phyloP scores from a whole-genome alignment of 2,329 filamentous ascomycete genomes.

The Neobulgaria alba region DNA sequence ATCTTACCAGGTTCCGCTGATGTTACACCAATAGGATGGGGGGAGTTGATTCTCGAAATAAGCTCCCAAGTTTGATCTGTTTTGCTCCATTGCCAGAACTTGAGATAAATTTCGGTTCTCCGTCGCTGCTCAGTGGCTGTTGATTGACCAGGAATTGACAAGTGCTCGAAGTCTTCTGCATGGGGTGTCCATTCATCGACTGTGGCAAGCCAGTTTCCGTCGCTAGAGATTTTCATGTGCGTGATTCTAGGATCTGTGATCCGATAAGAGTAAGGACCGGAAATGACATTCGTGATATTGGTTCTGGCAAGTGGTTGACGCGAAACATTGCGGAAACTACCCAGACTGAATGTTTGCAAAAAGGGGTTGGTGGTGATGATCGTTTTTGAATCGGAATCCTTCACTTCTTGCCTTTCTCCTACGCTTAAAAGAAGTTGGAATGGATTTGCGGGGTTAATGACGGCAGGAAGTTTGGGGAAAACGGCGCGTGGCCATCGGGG shows the following conservation, averaged over 20 bases:
- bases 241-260: slow-evolving; percentile 73
- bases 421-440: slow-evolving; percentile 62
- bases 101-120: slow-evolving; percentile 69
- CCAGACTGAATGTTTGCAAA: slow-evolving; percentile 83
- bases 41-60: slow-evolving; percentile 73
- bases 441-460: slow-evolving; percentile 52
- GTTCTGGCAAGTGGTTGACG: slow-evolving; percentile 85
- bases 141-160: slow-evolving; percentile 33
- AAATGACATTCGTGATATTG: slow-evolving; percentile 73
- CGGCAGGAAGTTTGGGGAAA: slow-evolving; percentile 42
- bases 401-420: slow-evolving; percentile 49
- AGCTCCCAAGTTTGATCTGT: slow-evolving; percentile 57
- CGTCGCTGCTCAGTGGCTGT: slow-evolving; percentile 40
- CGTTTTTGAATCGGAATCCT: slow-evolving; percentile 39
- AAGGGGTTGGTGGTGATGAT: slow-evolving; percentile 49
- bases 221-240: slow-evolving; percentile 64
- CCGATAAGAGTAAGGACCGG: slow-evolving; percentile 59
- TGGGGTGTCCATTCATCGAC: slow-evolving; percentile 86
- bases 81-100: slow-evolving; percentile 73
- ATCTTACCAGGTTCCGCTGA: slow-evolving; percentile 47
- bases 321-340: slow-evolving; percentile 66
- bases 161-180: slow-evolving; percentile 53
- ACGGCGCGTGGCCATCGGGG: slow-evolving; percentile 21
- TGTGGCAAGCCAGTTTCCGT: slow-evolving; percentile 85
- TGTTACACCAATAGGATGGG: slow-evolving; percentile 54